Conservation (phyloP, 2,329 filamentous ascomycete species). For the Ascochyta viciae-villosae region DNA sequence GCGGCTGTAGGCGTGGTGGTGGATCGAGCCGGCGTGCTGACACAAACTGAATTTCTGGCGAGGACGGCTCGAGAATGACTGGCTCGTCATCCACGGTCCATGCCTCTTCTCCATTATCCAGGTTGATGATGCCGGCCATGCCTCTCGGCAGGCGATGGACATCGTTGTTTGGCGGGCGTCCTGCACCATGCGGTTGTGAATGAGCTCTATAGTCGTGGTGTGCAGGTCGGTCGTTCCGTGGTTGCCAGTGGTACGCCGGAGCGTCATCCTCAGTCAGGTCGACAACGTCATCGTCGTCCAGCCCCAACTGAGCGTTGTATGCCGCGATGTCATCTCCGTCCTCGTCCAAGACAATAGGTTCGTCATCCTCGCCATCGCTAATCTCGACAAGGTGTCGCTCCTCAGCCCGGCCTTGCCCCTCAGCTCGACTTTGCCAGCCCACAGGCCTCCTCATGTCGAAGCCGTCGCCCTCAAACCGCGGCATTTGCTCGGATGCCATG, state of each 20-base stretch:
- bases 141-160: slow-evolving; percentile 46
- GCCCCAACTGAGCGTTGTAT: slow-evolving; percentile 19
- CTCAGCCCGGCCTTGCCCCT: neutral
- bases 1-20: slow-evolving; percentile 9
- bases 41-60: slow-evolving; percentile 61
- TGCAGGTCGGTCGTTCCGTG: neutral
- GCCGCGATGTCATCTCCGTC: slow-evolving; percentile 11
- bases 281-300: slow-evolving; percentile 29
- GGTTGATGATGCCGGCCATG: slow-evolving; percentile 52
- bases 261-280: slow-evolving; percentile 43
- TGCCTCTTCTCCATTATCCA: slow-evolving; percentile 44
- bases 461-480: slow-evolving; percentile 59
- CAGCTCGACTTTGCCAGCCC: slow-evolving; percentile 39
- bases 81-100: slow-evolving; percentile 27
- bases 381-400: slow-evolving; percentile 8
- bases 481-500: slow-evolving; percentile 30
- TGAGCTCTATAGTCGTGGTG: neutral
- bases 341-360: slow-evolving; percentile 2
- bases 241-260: neutral
- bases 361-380: slow-evolving; percentile 15
- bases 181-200: neutral
- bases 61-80: slow-evolving; percentile 26
- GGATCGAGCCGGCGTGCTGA: slow-evolving; percentile 39
- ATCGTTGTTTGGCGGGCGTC: slow-evolving; percentile 1
- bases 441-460: slow-evolving; percentile 62